Percentiles rank a stretch among this genome's conserved stretches.
Conservation (phyloP, 2,329 filamentous ascomycete species). For the Fusarium succisae region DNA sequence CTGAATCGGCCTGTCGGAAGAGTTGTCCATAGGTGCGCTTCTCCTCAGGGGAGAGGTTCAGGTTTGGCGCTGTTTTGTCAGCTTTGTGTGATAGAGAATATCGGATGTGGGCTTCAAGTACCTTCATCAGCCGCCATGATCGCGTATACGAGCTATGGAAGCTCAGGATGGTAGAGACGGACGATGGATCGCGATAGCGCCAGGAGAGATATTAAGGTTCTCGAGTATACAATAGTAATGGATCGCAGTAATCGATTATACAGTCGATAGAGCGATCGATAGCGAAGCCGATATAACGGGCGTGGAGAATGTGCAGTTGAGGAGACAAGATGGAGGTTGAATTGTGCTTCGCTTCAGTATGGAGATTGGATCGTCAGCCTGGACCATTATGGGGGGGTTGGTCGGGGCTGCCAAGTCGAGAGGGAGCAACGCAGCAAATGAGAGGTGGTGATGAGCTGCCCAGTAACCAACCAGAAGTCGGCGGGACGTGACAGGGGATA, state of each 20-base stretch:
- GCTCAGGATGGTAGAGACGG: constrained; percentile 36
- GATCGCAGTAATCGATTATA: constrained; percentile 1
- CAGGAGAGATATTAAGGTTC: constrained; percentile 11
- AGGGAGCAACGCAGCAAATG: constrained; percentile 27
- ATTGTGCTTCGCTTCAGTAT: constrained; percentile 29
- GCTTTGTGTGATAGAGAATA: constrained; percentile 1
- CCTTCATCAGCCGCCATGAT: constrained; percentile 44
- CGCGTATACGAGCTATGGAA: constrained; percentile 43
- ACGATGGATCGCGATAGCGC: constrained; percentile 23
- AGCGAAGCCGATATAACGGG: constrained; percentile 17
- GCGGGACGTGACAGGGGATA: constrained; percentile 16
- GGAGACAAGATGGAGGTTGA: constrained; percentile 28
- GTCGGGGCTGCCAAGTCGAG: constrained; percentile 39
- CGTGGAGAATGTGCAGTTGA: constrained; percentile 10
- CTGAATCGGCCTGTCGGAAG: constrained; percentile 91
- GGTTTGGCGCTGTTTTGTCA: constrained; percentile 66
- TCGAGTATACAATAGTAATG: background rate
- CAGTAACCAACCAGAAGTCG: constrained; percentile 36
- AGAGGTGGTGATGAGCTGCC: constrained; percentile 12
- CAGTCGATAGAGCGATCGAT: constrained; percentile 9
- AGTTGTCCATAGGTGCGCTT: constrained; percentile 93
- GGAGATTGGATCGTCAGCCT: constrained; percentile 40
- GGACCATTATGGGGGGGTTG: constrained; percentile 34
- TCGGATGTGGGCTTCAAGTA: constrained; percentile 15
- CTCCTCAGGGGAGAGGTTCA: constrained; percentile 91